These are phyloP conservation scores for Starmerella powellii DNA, from an alignment of 805 yeast genomes.

Conservation along the genomic window DNA sequence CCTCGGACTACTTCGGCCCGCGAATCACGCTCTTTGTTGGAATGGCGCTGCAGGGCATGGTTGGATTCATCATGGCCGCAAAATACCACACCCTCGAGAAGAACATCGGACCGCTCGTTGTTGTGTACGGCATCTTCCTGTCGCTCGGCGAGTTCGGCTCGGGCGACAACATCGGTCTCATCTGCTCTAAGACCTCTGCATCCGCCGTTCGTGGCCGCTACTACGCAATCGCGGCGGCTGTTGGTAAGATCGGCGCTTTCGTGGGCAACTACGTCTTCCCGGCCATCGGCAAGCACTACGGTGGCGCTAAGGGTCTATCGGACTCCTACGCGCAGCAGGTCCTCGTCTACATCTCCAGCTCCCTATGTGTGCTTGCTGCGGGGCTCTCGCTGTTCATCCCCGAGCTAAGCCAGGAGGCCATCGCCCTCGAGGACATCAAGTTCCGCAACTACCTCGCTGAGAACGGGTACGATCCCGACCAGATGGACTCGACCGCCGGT, in stretches of 20 bases:
- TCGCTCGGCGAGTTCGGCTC: constrained; percentile 90
- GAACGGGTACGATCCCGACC: constrained; percentile 58
- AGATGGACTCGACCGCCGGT: constrained; percentile 32
- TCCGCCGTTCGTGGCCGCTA: constrained; percentile 83
- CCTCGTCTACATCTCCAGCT: constrained; percentile 72
- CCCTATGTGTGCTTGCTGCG: constrained; percentile 64
- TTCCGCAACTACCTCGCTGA: constrained; percentile 52
- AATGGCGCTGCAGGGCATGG: constrained; percentile 54
- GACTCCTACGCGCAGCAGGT: constrained; percentile 47
- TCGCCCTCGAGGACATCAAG: constrained; percentile 60
- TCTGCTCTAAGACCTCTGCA: constrained; percentile 77
- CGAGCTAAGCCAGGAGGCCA: constrained; percentile 69
- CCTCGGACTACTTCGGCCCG: constrained; percentile 87
- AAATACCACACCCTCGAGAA: constrained; percentile 42
- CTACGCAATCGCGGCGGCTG: constrained; percentile 83
- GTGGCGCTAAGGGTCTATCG: constrained; percentile 31
- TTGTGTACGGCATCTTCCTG: constrained; percentile 76
- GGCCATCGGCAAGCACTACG: constrained; percentile 51
- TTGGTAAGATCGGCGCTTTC: constrained; percentile 88
- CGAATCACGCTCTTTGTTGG: constrained; percentile 64
- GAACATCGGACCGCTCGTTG: constrained; percentile 67
- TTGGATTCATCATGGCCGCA: constrained; percentile 80
- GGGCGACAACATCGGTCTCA: constrained; percentile 80
- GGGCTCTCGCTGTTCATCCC: constrained; percentile 63
- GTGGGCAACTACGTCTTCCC: constrained; percentile 86